These are phyloP conservation scores for Barnettozyma wickerhamii DNA, from an alignment of 805 yeast species.

Conservation along the genomic window DNA sequence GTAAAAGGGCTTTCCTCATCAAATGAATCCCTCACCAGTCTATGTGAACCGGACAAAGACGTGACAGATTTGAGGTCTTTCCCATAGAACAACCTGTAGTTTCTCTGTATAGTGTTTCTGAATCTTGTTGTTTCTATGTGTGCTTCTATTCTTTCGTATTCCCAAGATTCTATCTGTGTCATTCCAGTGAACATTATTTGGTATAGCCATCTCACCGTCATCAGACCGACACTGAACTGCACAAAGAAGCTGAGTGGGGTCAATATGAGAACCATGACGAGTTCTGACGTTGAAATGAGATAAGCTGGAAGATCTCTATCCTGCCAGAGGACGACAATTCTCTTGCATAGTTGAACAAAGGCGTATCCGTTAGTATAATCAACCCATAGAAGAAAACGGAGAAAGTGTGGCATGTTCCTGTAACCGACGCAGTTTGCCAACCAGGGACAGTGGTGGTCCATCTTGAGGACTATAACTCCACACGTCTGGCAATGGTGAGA, in stretches of 20 bases:
- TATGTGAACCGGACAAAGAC: slow-evolving; percentile 21
- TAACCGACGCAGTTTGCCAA: slow-evolving; percentile 87
- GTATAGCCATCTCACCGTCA: slow-evolving; percentile 57
- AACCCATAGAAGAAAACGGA: slow-evolving; percentile 72
- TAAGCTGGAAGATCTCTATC: slow-evolving; percentile 52
- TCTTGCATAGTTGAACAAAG: slow-evolving; percentile 35
- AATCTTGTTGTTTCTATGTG: slow-evolving; percentile 54
- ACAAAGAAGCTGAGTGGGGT: slow-evolving; percentile 58
- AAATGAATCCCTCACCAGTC: slow-evolving; percentile 6
- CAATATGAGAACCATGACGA: slow-evolving; percentile 51
- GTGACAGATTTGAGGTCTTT: slow-evolving; percentile 17
- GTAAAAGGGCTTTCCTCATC: slow-evolving; percentile 28
- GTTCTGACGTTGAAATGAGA: slow-evolving; percentile 45
- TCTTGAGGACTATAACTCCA: slow-evolving; percentile 66
- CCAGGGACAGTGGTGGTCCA: slow-evolving; percentile 98
- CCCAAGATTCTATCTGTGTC: slow-evolving; percentile 94
- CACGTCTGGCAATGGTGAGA: slow-evolving; percentile 84
- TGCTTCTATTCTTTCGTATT: slow-evolving; percentile 70
- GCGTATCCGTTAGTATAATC: slow-evolving; percentile 46
- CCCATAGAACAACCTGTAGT: slow-evolving; percentile 30
- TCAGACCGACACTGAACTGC: slow-evolving; percentile 49
- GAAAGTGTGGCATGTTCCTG: slow-evolving; percentile 70
- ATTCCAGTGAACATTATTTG: slow-evolving; percentile 58
- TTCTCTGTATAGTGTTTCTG: slow-evolving; percentile 44
- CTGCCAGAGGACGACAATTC: slow-evolving; percentile 42